A percentile compares a stretch with the other conserved stretches of the same genome.
Evolutionary conservation across 2,329 filamentous ascomycete genomes (phyloP).

Genomic region (Fusarium paranaense): DNA sequence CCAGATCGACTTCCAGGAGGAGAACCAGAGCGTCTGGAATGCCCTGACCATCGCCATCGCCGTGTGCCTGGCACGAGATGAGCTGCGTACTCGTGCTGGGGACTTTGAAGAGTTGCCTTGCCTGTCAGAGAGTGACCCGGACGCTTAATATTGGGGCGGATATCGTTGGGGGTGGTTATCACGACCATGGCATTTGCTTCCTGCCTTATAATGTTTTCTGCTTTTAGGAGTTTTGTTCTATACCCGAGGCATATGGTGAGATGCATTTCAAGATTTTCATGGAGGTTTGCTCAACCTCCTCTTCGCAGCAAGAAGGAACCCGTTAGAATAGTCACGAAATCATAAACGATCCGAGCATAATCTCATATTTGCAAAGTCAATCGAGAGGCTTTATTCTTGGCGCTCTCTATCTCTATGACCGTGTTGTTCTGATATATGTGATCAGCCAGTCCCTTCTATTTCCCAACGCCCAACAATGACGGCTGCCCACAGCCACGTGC

Average conservation of each 20-base stretch:
- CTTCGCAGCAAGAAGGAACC: background rate
- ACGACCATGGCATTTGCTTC: background rate
- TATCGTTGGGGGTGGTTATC: background rate
- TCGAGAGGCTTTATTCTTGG: slow-evolving; percentile 40
- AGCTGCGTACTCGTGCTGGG: slow-evolving; percentile 48
- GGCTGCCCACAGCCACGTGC: slow-evolving; percentile 31
- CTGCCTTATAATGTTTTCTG: background rate
- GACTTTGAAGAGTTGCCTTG: slow-evolving; percentile 51
- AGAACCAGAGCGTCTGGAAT: slow-evolving; percentile 58
- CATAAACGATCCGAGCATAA: background rate
- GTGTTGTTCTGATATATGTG: slow-evolving; percentile 36
- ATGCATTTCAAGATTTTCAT: background rate
- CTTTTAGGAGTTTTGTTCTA: slow-evolving; percentile 13
- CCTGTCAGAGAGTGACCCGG: slow-evolving; percentile 53
- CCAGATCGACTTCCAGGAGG: slow-evolving; percentile 54
- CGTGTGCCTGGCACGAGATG: slow-evolving; percentile 55
- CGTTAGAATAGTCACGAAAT: background rate
- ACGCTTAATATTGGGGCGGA: slow-evolving; percentile 32
- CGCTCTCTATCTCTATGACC: slow-evolving; percentile 45
- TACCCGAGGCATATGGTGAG: slow-evolving; percentile 5
- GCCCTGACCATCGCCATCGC: slow-evolving; percentile 56
- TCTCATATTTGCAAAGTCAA: slow-evolving; percentile 15
- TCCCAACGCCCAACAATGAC: slow-evolving; percentile 48
- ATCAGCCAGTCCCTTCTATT: slow-evolving; percentile 42
- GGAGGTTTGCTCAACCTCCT: background rate